phyloP scores from a whole-genome alignment of 208 protist species.

The Acanthamoeba royreba region DNA sequence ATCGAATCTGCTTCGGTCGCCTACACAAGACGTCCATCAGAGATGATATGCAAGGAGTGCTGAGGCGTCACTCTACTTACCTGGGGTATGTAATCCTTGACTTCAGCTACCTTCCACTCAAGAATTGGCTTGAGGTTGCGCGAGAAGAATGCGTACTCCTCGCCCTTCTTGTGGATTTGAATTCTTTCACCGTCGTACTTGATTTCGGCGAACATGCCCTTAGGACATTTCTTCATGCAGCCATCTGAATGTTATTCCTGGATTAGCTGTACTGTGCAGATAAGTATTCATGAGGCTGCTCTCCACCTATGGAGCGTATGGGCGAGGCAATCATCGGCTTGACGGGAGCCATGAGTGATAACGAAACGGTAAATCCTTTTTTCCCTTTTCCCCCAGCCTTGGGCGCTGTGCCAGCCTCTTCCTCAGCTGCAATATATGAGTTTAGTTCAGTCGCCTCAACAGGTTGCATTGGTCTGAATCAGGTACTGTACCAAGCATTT shows the following conservation, averaged over 20 bases:
- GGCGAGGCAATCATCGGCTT: slow-evolving; percentile 65
- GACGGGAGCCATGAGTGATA: slow-evolving; percentile 58
- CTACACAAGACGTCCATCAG: too few relatives aligned
- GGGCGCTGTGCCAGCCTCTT: neutral
- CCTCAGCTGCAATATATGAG: neutral
- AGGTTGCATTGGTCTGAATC: neutral
- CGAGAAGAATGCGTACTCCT: slow-evolving; percentile 78
- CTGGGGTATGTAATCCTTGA: slow-evolving; percentile 73
- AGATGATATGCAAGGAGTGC: too few relatives aligned
- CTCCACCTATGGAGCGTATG: neutral
- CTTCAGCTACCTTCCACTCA: slow-evolving; percentile 77
- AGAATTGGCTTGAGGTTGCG: slow-evolving; percentile 82
- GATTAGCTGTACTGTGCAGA: too few relatives aligned
- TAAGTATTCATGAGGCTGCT: too few relatives aligned
- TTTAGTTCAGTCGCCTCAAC: too few relatives aligned
- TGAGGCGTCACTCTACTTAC: too few relatives aligned
- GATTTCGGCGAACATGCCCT: slow-evolving; percentile 84
- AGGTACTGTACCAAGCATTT: slow-evolving; percentile 9
- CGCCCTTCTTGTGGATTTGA: slow-evolving; percentile 83
- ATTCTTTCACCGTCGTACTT: slow-evolving; percentile 90
- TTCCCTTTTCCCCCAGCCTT: neutral
- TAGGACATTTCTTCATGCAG: slow-evolving; percentile 78
- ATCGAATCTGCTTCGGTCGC: slow-evolving; percentile 73
- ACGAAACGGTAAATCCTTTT: neutral
- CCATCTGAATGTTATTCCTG: slow-evolving; percentile 24